phyloP scores from a whole-genome alignment of 2,329 filamentous ascomycete species.

The Stachybotrys chlorohalonatus region DNA sequence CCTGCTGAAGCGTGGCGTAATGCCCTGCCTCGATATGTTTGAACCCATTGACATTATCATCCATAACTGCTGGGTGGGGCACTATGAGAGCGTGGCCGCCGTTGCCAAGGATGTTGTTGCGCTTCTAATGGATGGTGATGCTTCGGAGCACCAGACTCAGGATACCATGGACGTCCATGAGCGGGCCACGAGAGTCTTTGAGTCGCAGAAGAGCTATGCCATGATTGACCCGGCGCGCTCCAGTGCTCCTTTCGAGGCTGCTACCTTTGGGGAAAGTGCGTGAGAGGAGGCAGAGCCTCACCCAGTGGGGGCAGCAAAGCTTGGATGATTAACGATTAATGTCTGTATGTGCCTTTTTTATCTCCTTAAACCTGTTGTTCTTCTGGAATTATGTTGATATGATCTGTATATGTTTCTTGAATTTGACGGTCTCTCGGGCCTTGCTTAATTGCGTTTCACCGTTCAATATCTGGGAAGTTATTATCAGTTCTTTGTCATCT shows the following conservation, averaged over 20 bases:
- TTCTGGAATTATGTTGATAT: no score
- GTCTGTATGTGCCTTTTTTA: no score
- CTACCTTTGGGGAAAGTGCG: no score
- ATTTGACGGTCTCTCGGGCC: no score
- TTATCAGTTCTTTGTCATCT: no score
- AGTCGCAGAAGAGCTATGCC: background rate
- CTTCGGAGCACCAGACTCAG: background rate
- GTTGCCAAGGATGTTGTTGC: background rate
- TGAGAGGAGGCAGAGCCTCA: no score
- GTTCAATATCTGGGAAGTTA: no score
- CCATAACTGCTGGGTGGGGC: slow-evolving; percentile 7
- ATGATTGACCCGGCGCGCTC: background rate
- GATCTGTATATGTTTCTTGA: no score
- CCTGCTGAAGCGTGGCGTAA: slow-evolving; percentile 5
- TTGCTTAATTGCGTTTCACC: no score
- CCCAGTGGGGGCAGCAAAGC: no score
- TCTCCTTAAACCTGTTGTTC: no score
- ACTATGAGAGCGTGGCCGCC: background rate
- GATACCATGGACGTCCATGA: background rate
- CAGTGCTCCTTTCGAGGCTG: background rate
- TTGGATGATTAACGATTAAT: no score
- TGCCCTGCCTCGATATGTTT: slow-evolving; percentile 2
- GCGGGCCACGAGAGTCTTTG: background rate
- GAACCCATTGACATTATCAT: slow-evolving; percentile 9
- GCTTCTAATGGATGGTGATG: background rate